These are phyloP conservation scores for Rhytidhysteron rufulum DNA, from an alignment of 2,329 filamentous ascomycete species.

Conservation along the genomic window DNA sequence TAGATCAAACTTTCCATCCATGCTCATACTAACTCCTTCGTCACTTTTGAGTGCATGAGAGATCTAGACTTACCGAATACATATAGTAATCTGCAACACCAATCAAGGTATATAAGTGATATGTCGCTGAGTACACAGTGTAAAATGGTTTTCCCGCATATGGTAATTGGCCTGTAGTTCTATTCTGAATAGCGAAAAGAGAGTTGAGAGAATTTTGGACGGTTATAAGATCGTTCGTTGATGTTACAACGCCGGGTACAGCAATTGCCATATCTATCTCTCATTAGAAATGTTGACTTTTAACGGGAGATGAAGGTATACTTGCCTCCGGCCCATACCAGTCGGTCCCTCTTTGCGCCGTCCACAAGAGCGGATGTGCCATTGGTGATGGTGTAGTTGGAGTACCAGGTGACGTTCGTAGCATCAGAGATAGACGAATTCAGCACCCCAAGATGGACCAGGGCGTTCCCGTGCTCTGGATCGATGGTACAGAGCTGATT, in stretches of 20 bases:
- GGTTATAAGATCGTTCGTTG: constrained; percentile 51
- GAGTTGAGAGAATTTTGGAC: constrained; percentile 50
- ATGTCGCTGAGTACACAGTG: constrained; percentile 47
- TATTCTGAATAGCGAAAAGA: constrained; percentile 44
- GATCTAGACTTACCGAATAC: constrained; percentile 33
- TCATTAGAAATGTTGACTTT: constrained; percentile 1
- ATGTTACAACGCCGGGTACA: constrained; percentile 52
- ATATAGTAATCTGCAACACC: constrained; percentile 45
- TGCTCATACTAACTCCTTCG: no score
- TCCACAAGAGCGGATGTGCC: constrained; percentile 39
- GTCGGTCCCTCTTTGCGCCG: constrained; percentile 57
- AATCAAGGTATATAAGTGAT: constrained; percentile 51
- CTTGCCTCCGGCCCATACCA: constrained; percentile 55
- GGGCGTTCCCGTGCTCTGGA: constrained; percentile 31
- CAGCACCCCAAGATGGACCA: constrained; percentile 29
- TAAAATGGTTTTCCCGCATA: constrained; percentile 49
- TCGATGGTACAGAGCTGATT: constrained; percentile 39
- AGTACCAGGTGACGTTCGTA: constrained; percentile 37
- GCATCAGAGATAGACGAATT: constrained; percentile 25
- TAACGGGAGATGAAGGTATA: background rate
- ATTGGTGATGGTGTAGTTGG: constrained; percentile 40
- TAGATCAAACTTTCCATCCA: no score
- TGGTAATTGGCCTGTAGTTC: constrained; percentile 43
- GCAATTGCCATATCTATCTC: constrained; percentile 55
- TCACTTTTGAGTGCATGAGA: no score